Percentiles rank a stretch among this genome's conserved stretches.
Conservation (phyloP, 345 rosid species). For the Arabidopsis arenosa region DNA sequence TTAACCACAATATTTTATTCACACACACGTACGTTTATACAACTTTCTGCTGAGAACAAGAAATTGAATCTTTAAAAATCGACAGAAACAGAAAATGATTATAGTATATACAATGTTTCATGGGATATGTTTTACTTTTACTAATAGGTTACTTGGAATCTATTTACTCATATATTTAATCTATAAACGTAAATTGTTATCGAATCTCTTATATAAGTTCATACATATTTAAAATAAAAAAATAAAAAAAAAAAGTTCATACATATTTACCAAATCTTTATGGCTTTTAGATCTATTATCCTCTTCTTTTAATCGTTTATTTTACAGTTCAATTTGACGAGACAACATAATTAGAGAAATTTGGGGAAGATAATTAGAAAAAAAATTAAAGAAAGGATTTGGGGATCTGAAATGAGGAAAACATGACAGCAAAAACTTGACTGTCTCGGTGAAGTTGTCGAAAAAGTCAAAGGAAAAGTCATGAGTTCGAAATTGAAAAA, state of each 20-base stretch:
- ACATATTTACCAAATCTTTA: not conserved
- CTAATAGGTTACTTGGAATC: conserved; percentile 17
- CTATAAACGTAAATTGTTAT: not conserved
- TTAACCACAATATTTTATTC: conserved; percentile 37
- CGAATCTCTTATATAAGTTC: not conserved
- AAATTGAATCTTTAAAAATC: conserved; percentile 31
- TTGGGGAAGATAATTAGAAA: not conserved
- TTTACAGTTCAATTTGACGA: not conserved
- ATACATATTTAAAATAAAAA: no score
- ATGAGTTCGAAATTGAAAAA: conserved; percentile 30
- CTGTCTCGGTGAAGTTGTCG: conserved; percentile 49
- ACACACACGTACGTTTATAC: conserved; percentile 25
- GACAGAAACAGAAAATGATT: conserved; percentile 4
- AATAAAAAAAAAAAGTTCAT: no score
- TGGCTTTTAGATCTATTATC: not conserved
- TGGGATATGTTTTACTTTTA: conserved; percentile 28
- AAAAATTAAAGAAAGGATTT: not conserved
- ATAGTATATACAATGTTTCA: conserved; percentile 30
- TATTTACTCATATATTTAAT: not conserved
- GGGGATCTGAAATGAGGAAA: conserved; percentile 66
- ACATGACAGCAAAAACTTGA: conserved; percentile 55
- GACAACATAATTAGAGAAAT: conserved; percentile 18
- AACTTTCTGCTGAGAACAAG: conserved; percentile 21
- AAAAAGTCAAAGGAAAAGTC: conserved; percentile 47
- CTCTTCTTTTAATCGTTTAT: not conserved